Percentiles rank a stretch among this genome's conserved stretches.
Conservation (phyloP, 164 flowering plant genomes). For the Houttuynia cordata region DNA sequence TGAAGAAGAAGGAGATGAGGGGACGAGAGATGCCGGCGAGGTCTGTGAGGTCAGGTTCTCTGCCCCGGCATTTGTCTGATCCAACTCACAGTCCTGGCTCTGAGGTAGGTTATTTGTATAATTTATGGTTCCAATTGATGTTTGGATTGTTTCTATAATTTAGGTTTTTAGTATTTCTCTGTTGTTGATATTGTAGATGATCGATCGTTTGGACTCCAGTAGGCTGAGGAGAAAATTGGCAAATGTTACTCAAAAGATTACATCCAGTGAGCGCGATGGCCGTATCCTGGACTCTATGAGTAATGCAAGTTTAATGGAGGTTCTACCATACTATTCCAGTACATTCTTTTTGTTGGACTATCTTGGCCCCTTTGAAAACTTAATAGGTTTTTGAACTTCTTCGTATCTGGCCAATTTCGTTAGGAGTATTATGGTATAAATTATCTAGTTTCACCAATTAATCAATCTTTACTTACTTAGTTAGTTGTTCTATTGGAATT, state of each 20-base stretch:
- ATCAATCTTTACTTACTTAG: too few species aligned
- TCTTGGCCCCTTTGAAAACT: too few species aligned
- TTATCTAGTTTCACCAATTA: too few species aligned
- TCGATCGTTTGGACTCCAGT: constrained; percentile 60
- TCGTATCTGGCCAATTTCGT: too few species aligned
- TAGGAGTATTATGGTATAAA: too few species aligned
- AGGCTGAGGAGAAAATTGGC: constrained; percentile 41
- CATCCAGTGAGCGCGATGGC: constrained; percentile 20
- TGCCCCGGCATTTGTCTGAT: constrained; percentile 90
- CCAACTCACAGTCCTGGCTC: constrained; percentile 89
- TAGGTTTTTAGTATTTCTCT: background rate
- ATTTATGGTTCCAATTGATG: too few species aligned
- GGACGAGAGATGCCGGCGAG: constrained; percentile 25
- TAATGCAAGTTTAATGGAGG: constrained; percentile 79
- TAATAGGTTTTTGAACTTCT: too few species aligned
- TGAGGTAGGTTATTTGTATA: constrained; percentile 35
- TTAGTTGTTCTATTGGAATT: too few species aligned
- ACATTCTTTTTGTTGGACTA: background rate
- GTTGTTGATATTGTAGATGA: constrained; percentile 28
- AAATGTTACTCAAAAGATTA: constrained; percentile 32
- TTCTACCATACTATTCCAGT: constrained; percentile 9
- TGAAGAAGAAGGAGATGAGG: constrained; percentile 21
- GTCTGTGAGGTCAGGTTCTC: constrained; percentile 38
- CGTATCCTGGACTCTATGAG: constrained; percentile 43
- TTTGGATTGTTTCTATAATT: background rate